Base-by-base conservation (phyloP, 139 green algal genomes). In the Desmodesmus armatus region DNA sequence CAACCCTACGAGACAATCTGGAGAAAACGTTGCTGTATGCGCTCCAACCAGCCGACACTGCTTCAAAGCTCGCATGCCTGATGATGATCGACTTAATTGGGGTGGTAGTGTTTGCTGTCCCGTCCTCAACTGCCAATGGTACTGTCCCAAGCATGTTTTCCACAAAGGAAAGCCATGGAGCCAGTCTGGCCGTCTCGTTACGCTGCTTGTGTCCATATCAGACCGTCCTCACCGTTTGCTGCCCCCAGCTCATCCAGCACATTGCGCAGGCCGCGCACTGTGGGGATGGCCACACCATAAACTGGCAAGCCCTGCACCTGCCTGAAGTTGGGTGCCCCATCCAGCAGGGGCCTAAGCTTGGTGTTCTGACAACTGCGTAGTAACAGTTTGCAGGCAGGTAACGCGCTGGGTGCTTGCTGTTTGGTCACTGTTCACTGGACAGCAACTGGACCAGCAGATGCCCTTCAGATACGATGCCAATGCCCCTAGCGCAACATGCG, bases 331-430 rank as follows among this genome's bases (percentile, higher is more conserved):
- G 96, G 96, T 0, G 96, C 96, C 3, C 96, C 96, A 17, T 98
- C 94, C 4, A 99, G 31, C 25, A 97, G 91, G 1, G 96, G 95
- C 0, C 89, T 81, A 0, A 99, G 92, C 87, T 95, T 96, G 63
- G 93, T 98, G 89, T 99, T 99, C 74, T 99, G 96, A 72, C 96
- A 99, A 37, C 96, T n/a, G n/a, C n/a, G n/a, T n/a, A n/a, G n/a
- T n/a, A n/a, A n/a, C n/a, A n/a, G n/a, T n/a, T 9, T 3, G 31
- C 17, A 23, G 25, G 19, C 29, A 11, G 5, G 15, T 65, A 65
- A 33, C 29, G 15, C 31, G 55, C 55, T 65, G 55, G 19, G 31
- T 23, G 13, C 13, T 58, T 58, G 13, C 47, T 15, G 17, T 58
- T 23, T 1, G 13, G n/a, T 58, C 47, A 69, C n/a, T 41, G 40